Evolutionary conservation across 148 eudicot genomes (phyloP).

Genomic region (Silene conica): DNA sequence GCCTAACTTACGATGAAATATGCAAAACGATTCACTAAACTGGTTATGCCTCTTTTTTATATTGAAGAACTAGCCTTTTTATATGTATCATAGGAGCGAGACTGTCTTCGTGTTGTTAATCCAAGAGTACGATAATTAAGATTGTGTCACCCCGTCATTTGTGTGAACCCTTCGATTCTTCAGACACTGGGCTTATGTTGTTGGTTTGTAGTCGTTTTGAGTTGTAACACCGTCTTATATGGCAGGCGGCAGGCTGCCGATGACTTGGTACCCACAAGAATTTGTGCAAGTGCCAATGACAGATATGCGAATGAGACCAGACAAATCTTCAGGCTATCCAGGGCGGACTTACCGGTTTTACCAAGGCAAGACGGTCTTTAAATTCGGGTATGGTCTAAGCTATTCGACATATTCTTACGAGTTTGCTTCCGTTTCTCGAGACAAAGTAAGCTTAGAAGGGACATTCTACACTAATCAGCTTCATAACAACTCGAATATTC

Average conservation of each 20-base stretch:
- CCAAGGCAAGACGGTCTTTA: slow-evolving; percentile 57
- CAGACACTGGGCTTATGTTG: too few relatives aligned
- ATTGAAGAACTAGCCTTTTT: too few relatives aligned
- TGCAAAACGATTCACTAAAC: neutral
- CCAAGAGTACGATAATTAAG: too few relatives aligned
- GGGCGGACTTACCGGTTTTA: slow-evolving; percentile 85
- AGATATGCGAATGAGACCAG: slow-evolving; percentile 78
- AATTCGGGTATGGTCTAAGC: slow-evolving; percentile 75
- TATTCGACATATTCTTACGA: slow-evolving; percentile 54
- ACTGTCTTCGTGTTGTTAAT: too few relatives aligned
- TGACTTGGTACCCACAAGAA: slow-evolving; percentile 78
- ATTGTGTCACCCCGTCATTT: too few relatives aligned
- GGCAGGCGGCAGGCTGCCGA: slow-evolving; percentile 67
- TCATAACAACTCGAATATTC: slow-evolving; percentile 14
- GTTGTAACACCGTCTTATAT: neutral
- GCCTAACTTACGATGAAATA: too few relatives aligned
- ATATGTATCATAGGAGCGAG: too few relatives aligned
- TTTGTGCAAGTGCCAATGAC: slow-evolving; percentile 63
- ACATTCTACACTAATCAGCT: slow-evolving; percentile 6
- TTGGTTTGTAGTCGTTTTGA: too few relatives aligned
- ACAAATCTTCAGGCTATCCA: slow-evolving; percentile 61
- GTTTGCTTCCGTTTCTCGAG: slow-evolving; percentile 35
- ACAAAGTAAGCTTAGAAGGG: slow-evolving; percentile 25
- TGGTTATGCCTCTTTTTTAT: too few relatives aligned
- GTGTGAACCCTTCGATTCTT: too few relatives aligned